Evolutionary conservation across 306 rosid genomes (phyloP).

Genomic region (Vachellia pachyceras): DNA sequence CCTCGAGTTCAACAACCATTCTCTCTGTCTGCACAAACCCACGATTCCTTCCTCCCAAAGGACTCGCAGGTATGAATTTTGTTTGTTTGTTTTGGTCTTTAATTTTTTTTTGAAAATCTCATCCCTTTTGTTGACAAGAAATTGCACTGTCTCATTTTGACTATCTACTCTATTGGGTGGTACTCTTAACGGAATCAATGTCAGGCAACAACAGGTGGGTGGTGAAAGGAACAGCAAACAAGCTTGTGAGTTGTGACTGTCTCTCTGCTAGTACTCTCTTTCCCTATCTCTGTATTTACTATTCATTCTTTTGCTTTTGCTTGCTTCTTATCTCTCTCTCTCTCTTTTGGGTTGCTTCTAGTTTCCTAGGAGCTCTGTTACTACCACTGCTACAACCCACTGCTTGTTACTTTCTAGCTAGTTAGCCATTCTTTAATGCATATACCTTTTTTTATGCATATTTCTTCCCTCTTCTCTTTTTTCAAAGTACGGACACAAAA

Average conservation of each 20-base stretch:
- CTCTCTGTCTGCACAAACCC: conserved; percentile 29
- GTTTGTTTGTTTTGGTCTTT: background rate
- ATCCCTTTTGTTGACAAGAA: background rate
- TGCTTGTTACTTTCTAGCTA: conserved; percentile 29
- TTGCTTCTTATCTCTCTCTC: background rate
- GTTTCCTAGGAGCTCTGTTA: conserved; percentile 45
- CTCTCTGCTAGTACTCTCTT: conserved; percentile 40
- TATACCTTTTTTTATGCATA: conserved; percentile 31
- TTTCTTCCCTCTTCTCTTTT: background rate
- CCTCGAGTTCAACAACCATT: conserved; percentile 39
- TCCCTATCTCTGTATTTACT: conserved; percentile 13
- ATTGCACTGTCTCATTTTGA: conserved; percentile 34
- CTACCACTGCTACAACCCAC: background rate
- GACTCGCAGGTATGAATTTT: conserved; percentile 52
- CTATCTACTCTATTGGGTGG: conserved; percentile 50
- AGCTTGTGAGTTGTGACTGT: conserved; percentile 39
- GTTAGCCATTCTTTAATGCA: conserved; percentile 32
- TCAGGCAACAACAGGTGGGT: conserved; percentile 59
- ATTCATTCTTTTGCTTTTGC: conserved; percentile 2
- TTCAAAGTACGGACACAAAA: conserved; percentile 45
- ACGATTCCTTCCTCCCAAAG: conserved; percentile 43
- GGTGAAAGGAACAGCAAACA: conserved; percentile 32
- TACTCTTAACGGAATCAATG: conserved; percentile 66
- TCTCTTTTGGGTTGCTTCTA: conserved; percentile 35
- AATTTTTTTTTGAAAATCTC: conserved; percentile 18